Evolutionary conservation across 208 protist genomes (phyloP).

Genomic region (Leptomonas seymouri): DNA sequence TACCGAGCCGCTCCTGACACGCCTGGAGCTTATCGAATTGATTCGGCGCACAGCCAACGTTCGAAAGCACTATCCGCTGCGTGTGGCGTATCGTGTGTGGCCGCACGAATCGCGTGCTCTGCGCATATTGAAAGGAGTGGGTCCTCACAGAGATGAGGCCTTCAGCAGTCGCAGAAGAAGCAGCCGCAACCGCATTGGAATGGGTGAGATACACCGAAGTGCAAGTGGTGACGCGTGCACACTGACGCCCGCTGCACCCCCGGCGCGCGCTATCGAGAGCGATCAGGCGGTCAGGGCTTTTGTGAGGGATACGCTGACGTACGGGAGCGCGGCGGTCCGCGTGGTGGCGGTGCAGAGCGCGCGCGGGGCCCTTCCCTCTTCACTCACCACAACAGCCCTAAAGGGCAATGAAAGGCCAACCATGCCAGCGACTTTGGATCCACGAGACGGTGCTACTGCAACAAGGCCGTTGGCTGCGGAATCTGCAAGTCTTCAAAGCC

Average conservation of each 20-base stretch:
- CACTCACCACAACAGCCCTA: neutral
- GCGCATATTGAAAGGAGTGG: neutral
- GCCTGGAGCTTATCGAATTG: constrained; percentile 41
- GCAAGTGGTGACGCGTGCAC: neutral
- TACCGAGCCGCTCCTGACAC: constrained; percentile 33
- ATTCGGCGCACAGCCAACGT: constrained; percentile 30
- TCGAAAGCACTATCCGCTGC: constrained; percentile 30
- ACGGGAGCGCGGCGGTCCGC: constrained; percentile 24
- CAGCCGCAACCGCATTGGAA: too few species aligned
- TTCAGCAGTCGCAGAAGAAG: too few species aligned
- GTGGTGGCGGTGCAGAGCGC: constrained; percentile 28
- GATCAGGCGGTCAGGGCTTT: constrained; percentile 13
- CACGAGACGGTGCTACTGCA: too few species aligned
- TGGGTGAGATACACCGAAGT: neutral
- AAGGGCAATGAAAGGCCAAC: too few species aligned
- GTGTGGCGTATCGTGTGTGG: constrained; percentile 51
- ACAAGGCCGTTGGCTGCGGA: too few species aligned
- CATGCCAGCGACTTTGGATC: too few species aligned
- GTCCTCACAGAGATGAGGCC: neutral
- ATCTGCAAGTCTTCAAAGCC: too few species aligned
- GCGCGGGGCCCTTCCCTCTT: constrained; percentile 21
- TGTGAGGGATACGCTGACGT: constrained; percentile 14
- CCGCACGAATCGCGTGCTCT: neutral
- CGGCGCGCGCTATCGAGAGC: constrained; percentile 29
- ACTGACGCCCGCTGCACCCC: constrained; percentile 15